Evolutionary conservation across 225 moss, liverwort and hornwort genomes (phyloP).

Genomic region (Polytrichum formosum): DNA sequence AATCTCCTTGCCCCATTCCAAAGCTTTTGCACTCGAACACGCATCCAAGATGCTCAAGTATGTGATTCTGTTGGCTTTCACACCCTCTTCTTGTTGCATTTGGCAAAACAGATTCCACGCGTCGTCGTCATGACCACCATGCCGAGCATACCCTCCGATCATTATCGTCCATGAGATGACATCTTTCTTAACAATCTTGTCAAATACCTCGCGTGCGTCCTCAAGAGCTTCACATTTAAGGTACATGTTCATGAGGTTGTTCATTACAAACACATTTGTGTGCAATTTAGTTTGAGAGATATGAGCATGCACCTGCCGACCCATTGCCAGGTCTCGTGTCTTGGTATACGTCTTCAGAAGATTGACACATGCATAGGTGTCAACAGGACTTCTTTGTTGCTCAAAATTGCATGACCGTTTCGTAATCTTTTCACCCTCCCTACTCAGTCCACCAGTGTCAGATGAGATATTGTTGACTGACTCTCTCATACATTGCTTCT

Average conservation of each 20-base stretch:
- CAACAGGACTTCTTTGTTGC: conserved; percentile 11
- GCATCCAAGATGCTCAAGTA: conserved; percentile 3
- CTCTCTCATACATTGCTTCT: no score
- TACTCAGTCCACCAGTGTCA: no score
- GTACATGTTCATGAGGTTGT: conserved; percentile 24
- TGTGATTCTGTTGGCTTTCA: background rate
- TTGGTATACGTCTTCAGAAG: conserved; percentile 26
- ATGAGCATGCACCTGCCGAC: conserved; percentile 21
- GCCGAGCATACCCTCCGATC: conserved; percentile 27
- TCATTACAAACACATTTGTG: conserved; percentile 18
- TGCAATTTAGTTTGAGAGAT: conserved; percentile 11
- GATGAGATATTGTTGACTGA: no score
- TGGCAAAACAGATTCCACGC: background rate
- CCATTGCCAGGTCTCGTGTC: conserved; percentile 18
- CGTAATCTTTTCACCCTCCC: no score
- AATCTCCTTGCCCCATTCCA: conserved; percentile 3
- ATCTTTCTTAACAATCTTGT: conserved; percentile 26
- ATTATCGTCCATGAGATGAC: conserved; percentile 24
- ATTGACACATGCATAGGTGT: conserved; percentile 16
- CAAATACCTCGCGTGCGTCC: conserved; percentile 28
- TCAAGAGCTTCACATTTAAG: conserved; percentile 21
- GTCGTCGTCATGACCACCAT: background rate
- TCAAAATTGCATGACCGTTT: no score
- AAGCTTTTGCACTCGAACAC: background rate
- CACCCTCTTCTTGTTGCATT: background rate